These are phyloP conservation scores for Alloteropsis semialata DNA, from an alignment of 176 grass and related monocot species.

Conservation along the genomic window DNA sequence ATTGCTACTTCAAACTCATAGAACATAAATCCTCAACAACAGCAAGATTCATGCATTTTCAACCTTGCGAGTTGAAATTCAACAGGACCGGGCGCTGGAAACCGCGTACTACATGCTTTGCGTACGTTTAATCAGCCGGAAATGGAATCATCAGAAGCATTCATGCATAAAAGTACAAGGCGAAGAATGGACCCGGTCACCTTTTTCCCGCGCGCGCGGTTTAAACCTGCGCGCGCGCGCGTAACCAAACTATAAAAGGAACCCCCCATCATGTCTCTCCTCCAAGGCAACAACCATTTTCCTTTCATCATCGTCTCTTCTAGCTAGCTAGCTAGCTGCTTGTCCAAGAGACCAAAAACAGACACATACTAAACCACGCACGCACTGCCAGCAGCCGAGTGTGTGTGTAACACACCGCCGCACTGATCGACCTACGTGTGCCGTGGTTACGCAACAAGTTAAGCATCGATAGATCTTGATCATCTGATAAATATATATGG, in stretches of 20 bases:
- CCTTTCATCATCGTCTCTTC: background rate
- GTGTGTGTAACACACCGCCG: too few species aligned
- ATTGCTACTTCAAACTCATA: too few species aligned
- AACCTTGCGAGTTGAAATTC: background rate
- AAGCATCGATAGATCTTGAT: background rate
- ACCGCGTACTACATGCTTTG: background rate
- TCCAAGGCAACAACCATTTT: background rate
- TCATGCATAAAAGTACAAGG: background rate
- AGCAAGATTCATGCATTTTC: background rate
- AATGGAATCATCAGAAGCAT: too few species aligned
- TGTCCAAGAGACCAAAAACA: background rate
- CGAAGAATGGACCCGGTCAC: background rate
- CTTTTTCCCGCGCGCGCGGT: too few species aligned
- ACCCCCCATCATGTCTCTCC: background rate
- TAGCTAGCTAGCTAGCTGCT: background rate
- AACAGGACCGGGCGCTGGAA: background rate
- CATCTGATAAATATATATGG: background rate
- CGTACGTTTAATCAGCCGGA: too few species aligned
- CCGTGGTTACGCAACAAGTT: too few species aligned
- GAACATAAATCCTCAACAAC: too few species aligned
- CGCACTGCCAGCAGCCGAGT: too few species aligned
- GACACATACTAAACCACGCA: too few species aligned
- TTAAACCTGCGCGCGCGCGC: background rate
- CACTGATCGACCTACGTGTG: background rate
- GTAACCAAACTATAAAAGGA: constrained; percentile 8